These are phyloP conservation scores for Russula dissimulans DNA, from an alignment of 768 basidiomycete genomes.

Conservation along the genomic window DNA sequence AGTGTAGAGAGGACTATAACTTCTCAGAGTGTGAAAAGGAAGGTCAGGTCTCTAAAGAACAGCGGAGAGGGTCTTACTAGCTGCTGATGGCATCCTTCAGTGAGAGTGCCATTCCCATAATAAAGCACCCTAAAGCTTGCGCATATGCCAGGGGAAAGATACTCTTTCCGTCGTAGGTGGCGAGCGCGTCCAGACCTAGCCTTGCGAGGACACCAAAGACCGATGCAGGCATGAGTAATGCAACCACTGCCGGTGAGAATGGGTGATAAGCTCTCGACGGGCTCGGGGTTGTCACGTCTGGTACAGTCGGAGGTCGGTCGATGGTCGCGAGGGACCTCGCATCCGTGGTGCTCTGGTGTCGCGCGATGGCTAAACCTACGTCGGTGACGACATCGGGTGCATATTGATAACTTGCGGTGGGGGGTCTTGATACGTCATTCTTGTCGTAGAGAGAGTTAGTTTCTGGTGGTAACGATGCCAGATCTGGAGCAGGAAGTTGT, in stretches of 20 bases:
- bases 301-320: constrained; percentile 33
- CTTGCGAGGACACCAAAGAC: constrained; percentile 79
- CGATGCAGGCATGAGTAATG: constrained; percentile 70
- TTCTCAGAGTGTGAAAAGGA: constrained; percentile 25
- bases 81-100: constrained; percentile 63
- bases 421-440: not conserved
- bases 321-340: constrained; percentile 34
- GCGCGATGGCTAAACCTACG: not conserved
- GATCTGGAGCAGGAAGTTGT: no score
- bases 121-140: constrained; percentile 79
- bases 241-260: constrained; percentile 52
- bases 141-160: constrained; percentile 81
- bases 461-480: no score
- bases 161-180: constrained; percentile 59
- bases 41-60: not conserved
- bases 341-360: constrained; percentile 18
- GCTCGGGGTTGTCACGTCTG: constrained; percentile 25
- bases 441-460: no score
- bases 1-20: constrained; percentile 83
- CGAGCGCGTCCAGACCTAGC: constrained; percentile 67
- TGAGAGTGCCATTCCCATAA: constrained; percentile 78
- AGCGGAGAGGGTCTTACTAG: constrained; percentile 46
- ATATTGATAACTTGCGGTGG: not conserved
- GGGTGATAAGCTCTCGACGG: constrained; percentile 37
- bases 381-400: not conserved